Evolutionary conservation across 78 protist genomes (phyloP).

Genomic region (Dictyostelium intermedium): DNA sequence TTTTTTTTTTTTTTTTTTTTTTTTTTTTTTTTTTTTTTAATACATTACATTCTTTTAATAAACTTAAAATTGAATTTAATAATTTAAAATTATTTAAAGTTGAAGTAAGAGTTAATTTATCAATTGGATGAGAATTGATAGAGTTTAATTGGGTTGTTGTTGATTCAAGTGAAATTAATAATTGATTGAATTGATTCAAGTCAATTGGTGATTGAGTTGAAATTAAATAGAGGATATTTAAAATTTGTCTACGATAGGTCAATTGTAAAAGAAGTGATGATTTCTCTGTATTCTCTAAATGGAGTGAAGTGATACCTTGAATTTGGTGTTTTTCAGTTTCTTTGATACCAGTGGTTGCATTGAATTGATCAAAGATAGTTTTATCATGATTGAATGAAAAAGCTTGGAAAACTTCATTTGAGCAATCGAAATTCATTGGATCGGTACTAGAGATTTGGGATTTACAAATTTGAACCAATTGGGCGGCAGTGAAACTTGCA

Average conservation of each 20-base stretch:
- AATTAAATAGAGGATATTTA: not conserved
- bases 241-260: not conserved
- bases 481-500: not conserved
- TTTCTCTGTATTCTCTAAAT: not conserved
- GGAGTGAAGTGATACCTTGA: not conserved
- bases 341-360: not conserved
- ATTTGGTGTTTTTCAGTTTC: not conserved
- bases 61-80: not conserved
- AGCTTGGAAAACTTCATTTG: not conserved
- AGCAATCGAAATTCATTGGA: not conserved
- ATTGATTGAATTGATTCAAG: not conserved
- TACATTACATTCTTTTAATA: not conserved
- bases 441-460: not conserved
- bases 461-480: not conserved
- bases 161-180: not conserved
- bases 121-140: not conserved
- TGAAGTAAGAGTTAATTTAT: not conserved
- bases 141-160: not conserved
- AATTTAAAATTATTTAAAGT: not conserved
- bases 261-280: not conserved
- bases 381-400: constrained; percentile 57
- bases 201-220: not conserved
- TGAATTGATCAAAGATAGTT: not conserved
- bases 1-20: too few relatives aligned
- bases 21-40: not conserved